Base-by-base conservation (phyloP, 192 early-diverging fungal genomes). In the Entomortierella parvispora region DNA sequence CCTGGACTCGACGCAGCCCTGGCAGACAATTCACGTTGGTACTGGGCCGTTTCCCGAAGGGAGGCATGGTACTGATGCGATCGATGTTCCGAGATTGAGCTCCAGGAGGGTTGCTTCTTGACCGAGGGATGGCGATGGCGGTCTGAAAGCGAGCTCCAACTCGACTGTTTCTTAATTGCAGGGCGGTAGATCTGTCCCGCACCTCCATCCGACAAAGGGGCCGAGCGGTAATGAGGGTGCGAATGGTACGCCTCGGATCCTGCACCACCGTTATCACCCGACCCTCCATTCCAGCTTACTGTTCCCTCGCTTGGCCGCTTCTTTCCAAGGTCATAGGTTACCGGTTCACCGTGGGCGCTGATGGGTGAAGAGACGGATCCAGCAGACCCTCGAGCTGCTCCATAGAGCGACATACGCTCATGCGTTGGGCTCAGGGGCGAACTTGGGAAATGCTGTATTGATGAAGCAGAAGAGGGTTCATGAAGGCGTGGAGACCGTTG, bases 281-380 rank as follows among this genome's bases (percentile, higher is more conserved):
- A 45, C 0, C 31, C n/a, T 11, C 54, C 54, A 40, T 15, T 29
- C 72, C 72, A 76, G 37, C 31, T 57, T 12, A 66, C 46, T 11
- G 62, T 47, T 32, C 63, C 71, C 12, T 75, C 71, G 31, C 71
- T 75, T 18, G 71, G 71, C 47, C 71, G 57, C 33, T 75, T 75
- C 33, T 75, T 75, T 31, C 31, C 37, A 4, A 61, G 14, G 22
- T 75, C 71, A 59, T 65, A 55, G 1, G 50, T n/a, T 1, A n/a
- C n/a, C n/a, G 47, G 42, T 25, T 67, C 65, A n/a, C 65, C 46
- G 7, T 67, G 65, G 22, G 44, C 25, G 25, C 43, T 44, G 32
- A 14, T 67, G 6, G 66, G 49, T 10, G 66, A 60, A 8, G 66
- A 23, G 5, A 48, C 20, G 0, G 66, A 22, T 10, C 66, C 48